Conservation (phyloP, 1,139 yeast species). For the Taphrina pruni region DNA sequence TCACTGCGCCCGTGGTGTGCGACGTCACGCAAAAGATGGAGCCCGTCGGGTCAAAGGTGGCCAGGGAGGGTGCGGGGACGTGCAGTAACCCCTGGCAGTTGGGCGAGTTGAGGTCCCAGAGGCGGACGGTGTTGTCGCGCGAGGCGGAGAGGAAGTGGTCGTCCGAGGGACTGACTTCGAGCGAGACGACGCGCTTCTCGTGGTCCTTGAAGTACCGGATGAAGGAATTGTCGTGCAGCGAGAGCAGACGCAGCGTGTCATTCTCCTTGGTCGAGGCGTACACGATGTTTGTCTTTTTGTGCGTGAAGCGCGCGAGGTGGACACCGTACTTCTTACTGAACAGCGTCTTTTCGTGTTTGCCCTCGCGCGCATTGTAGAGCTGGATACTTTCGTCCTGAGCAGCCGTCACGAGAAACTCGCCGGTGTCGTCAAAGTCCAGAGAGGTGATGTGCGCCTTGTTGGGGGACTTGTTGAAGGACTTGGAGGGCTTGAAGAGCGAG, state of each 20-base stretch:
- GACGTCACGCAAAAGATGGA: slow-evolving; percentile 76
- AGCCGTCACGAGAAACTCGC: slow-evolving; percentile 70
- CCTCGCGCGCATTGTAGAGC: slow-evolving; percentile 76
- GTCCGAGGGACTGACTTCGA: slow-evolving; percentile 76
- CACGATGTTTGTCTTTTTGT: slow-evolving; percentile 71
- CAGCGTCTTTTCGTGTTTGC: slow-evolving; percentile 61
- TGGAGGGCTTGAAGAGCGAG: slow-evolving; percentile 61
- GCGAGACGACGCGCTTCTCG: slow-evolving; percentile 68
- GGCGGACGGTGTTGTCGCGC: slow-evolving; percentile 75
- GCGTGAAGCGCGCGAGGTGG: slow-evolving; percentile 83
- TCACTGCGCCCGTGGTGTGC: slow-evolving; percentile 57
- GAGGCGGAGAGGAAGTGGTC: slow-evolving; percentile 74
- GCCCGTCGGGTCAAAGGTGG: slow-evolving; percentile 84
- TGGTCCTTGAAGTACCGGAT: slow-evolving; percentile 89
- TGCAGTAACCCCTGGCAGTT: slow-evolving; percentile 63
- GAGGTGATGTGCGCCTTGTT: slow-evolving; percentile 72
- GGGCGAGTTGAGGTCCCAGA: slow-evolving; percentile 79
- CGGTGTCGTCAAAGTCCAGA: slow-evolving; percentile 82
- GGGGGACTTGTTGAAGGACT: slow-evolving; percentile 64
- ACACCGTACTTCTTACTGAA: slow-evolving; percentile 92
- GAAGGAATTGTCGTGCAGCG: slow-evolving; percentile 77
- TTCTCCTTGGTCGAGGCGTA: slow-evolving; percentile 85
- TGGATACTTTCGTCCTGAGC: slow-evolving; percentile 85
- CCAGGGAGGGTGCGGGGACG: slow-evolving; percentile 62
- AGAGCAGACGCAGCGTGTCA: slow-evolving; percentile 67